Evolutionary conservation across 192 early-diverging fungal species (phyloP).

Genomic region (Chytriomyces sp.): DNA sequence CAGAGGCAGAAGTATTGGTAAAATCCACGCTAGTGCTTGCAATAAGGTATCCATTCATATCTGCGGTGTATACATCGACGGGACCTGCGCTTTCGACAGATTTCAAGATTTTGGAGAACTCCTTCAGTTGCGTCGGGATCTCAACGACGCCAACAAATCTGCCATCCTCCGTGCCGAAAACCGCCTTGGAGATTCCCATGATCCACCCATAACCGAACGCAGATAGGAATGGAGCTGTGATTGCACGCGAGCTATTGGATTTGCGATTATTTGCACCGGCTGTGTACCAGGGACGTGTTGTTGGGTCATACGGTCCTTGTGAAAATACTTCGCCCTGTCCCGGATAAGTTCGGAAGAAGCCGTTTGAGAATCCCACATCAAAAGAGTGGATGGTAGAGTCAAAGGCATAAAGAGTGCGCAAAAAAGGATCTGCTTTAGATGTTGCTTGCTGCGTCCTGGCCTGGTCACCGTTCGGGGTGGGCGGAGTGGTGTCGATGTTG

Average conservation of each 20-base stretch:
- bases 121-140: background rate
- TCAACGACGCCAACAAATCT: conserved; percentile 26
- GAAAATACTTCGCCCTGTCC: conserved; percentile 2
- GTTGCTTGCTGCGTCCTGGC: conserved; percentile 20
- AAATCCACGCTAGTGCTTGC: background rate
- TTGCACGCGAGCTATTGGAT: background rate
- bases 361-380: conserved; percentile 37
- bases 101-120: background rate
- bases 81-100: background rate
- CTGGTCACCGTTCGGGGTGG: background rate
- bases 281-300: conserved; percentile 35
- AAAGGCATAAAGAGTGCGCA: conserved; percentile 20
- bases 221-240: conserved; percentile 33
- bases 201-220: conserved; percentile 31
- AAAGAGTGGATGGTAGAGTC: conserved; percentile 20
- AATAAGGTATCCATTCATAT: background rate
- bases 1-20: background rate
- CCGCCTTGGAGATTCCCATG: conserved; percentile 15
- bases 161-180: background rate
- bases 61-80: conserved; percentile 15
- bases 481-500: background rate
- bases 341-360: conserved; percentile 32
- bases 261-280: conserved; percentile 17
- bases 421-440: conserved; percentile 27
- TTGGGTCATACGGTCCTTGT: conserved; percentile 28